These are phyloP conservation scores for Pyricularia grisea DNA, from an alignment of 2,329 filamentous ascomycete species.

Conservation along the genomic window DNA sequence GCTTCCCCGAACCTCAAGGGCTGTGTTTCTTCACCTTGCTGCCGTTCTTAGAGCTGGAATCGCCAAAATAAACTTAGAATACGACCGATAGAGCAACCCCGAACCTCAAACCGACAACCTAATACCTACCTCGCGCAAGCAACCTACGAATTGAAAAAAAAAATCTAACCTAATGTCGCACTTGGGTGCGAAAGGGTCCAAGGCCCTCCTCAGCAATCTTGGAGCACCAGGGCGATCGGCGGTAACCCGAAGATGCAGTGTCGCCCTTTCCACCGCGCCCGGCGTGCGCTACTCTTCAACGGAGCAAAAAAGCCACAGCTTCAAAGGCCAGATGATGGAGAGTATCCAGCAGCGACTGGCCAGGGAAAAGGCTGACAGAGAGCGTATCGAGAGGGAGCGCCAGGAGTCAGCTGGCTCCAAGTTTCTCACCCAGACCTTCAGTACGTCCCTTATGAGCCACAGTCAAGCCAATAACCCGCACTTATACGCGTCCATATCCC, in stretches of 20 bases:
- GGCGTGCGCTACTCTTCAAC: constrained; percentile 8
- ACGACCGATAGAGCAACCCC: neutral
- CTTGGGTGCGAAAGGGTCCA: constrained; percentile 3
- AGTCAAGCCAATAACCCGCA: neutral
- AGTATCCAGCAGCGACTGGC: constrained; percentile 39
- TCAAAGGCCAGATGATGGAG: constrained; percentile 45
- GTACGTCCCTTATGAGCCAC: constrained; percentile 20
- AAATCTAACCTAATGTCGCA: constrained; percentile 3
- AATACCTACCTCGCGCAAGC: neutral
- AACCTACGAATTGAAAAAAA: neutral
- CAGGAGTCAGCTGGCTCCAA: constrained; percentile 15
- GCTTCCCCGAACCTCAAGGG: neutral
- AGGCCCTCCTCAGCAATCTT: constrained; percentile 4
- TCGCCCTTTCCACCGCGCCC: neutral
- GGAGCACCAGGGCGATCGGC: neutral
- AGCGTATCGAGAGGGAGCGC: constrained; percentile 29
- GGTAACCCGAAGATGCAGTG: neutral
- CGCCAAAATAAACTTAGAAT: neutral
- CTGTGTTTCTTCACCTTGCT: neutral
- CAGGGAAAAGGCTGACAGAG: constrained; percentile 36
- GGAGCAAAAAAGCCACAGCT: constrained; percentile 19
- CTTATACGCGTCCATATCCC: too few species aligned
- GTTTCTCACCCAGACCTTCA: constrained; percentile 21
- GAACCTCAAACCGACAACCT: neutral
- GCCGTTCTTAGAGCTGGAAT: neutral